Base-by-base conservation (phyloP, 257 asterid genomes). In the Pogostemon cablin region DNA sequence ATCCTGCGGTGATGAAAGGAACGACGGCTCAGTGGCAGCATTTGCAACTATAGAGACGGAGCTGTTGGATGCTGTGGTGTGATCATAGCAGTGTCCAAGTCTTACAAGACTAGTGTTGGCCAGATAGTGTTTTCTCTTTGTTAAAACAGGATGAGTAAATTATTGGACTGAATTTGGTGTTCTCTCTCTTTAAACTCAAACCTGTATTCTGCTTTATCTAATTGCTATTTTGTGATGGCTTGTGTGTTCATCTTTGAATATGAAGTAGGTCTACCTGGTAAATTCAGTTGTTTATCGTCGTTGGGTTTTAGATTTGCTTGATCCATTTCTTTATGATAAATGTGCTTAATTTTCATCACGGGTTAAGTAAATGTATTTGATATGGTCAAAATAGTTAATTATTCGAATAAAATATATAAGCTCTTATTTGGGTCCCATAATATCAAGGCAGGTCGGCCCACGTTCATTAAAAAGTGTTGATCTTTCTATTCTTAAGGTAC, bases 131-230 rank as follows among this genome's bases (percentile, higher is more conserved):
- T 69, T 58, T 47, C n/a, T 25, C 1, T 54, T 6, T 46, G 4
- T 53, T 53, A 20, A 20, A 2, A 50, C 11, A 60, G 35, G 52
- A 56, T 41, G 50, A 65, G 70, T 44, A 34, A 66, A 67, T 57
- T 49, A 67, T 65, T 50, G 77, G 76, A 68, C 61, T 4, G 57
- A 58, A 25, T 62, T 70, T 74, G 73, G 70, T 35, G 2, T 55
- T 55, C 35, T n/a, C 40, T 46, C 15, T 57, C 37, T 39, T 15
- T 5, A 2, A 48, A 37, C 54, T 2, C 32, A 41, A 8, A 3
- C 12, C 38, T 15, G 34, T 11, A 12, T 11, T 37, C 7, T 59
- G 44, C 41, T 44, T 71, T 34, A 7, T 48, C 17, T 48, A 10
- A 37, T 59, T 38, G 3, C 49, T 37, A 9, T 43, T 48, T 53